Percentiles rank a stretch among this genome's conserved stretches.
phyloP scores from a whole-genome alignment of 2,329 filamentous ascomycete species.

The Dactylellina sp. region DNA sequence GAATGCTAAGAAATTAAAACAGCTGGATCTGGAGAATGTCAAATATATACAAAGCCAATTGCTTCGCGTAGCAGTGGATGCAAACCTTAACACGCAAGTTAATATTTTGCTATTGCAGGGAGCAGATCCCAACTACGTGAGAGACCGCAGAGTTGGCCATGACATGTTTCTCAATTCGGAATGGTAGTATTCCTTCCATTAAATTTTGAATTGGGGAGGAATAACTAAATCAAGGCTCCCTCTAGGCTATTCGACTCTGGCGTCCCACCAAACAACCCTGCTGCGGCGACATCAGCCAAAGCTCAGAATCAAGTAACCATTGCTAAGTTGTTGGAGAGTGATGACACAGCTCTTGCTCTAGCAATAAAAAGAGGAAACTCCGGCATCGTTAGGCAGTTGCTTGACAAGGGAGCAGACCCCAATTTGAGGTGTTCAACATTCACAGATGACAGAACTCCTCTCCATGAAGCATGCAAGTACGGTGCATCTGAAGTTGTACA shows the following conservation, averaged over 20 bases:
- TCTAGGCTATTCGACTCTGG: conserved; percentile 9
- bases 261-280: neutral
- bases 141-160: neutral
- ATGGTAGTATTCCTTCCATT: conserved; percentile 17
- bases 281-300: neutral
- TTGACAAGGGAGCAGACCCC: conserved; percentile 24
- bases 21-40: neutral
- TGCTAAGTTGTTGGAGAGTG: conserved; percentile 8
- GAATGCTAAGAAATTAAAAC: neutral
- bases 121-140: conserved; percentile 35
- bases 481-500: neutral
- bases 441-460: conserved; percentile 13
- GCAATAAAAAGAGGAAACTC: conserved; percentile 17
- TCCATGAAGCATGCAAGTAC: conserved; percentile 30
- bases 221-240: no score
- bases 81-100: neutral
- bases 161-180: conserved; percentile 1
- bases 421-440: conserved; percentile 24
- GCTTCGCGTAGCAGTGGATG: conserved; percentile 32
- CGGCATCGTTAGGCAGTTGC: conserved; percentile 10
- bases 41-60: conserved; percentile 29
- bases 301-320: conserved; percentile 1
- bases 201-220: neutral
- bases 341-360: conserved; percentile 26
- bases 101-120: conserved; percentile 1